phyloP scores from a whole-genome alignment of 345 rosid species.

The Pugionium dolabratum region DNA sequence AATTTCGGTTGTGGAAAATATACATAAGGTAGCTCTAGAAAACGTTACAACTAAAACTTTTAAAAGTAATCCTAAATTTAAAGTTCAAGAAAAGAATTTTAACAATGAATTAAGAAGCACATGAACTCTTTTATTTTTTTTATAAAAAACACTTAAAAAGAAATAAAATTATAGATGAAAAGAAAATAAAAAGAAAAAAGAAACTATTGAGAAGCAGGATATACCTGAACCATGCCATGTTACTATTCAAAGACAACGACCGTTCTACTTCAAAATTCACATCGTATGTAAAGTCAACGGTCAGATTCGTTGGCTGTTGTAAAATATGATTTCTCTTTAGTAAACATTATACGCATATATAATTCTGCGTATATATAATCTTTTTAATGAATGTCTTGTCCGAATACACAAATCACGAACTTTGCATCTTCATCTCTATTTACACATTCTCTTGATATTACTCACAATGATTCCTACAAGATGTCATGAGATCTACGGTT shows the following conservation, averaged over 20 bases:
- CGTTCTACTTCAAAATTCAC: conserved; percentile 7
- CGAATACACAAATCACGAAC: conserved; percentile 6
- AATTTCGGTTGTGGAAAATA: neutral
- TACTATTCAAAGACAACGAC: conserved; percentile 24
- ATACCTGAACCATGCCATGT: conserved; percentile 21
- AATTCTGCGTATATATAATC: neutral
- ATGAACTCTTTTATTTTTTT: too few relatives aligned
- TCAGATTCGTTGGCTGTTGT: conserved; percentile 61
- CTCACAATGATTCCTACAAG: conserved; percentile 44
- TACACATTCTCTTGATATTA: conserved; percentile 5
- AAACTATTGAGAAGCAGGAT: conserved; percentile 16
- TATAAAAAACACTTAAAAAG: too few relatives aligned
- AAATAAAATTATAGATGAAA: too few relatives aligned
- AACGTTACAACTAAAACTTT: too few relatives aligned
- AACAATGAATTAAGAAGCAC: too few relatives aligned
- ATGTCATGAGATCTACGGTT: conserved; percentile 32
- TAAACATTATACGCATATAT: conserved; percentile 12
- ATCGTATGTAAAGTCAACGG: conserved; percentile 57
- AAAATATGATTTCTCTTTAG: conserved; percentile 4
- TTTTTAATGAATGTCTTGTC: conserved; percentile 14
- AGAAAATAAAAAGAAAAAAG: neutral
- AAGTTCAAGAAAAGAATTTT: too few relatives aligned
- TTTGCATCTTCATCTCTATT: neutral
- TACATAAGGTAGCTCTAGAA: too few relatives aligned
- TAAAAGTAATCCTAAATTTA: too few relatives aligned